Base-by-base conservation (phyloP, 495 filamentous ascomycete genomes). In the Penicilliopsis zonata region DNA sequence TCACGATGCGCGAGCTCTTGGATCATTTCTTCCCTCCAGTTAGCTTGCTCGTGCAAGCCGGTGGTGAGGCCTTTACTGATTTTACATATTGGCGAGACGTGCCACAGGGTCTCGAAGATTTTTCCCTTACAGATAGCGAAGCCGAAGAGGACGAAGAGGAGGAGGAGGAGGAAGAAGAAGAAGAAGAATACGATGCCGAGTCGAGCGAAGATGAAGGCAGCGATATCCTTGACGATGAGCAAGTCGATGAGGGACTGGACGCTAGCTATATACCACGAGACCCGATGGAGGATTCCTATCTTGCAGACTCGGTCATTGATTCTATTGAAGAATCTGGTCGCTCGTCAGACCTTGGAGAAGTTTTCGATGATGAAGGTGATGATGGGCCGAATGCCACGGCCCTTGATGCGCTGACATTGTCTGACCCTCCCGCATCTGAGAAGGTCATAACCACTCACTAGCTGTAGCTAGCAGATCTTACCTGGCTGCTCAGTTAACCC, bases 1-100 rank as follows among this genome's bases (percentile, higher is more conserved):
- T 93, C 33, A 84, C 82, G 33, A 99, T 98, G 84, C 74, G 78
- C 34, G 90, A 95, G 55, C 69, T 96, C 16, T 78, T 98, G 9
- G 88, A 98, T 49, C 90, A 96, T 55, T 94, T 94, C 62, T 96
- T 96, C 53, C 90, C 90, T 9, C 78, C 86, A 10, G 71, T 82
- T 18, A 78, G 74, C 44, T 70, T 78, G 21, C 65, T 86, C 8
- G 73, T 90, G 9, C 78, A 79, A 36, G 74, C 75, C 30, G 82
- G 80, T 22, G 84, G 79, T 27, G 85, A 92, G 49, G 80, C 85
- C 23, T 92, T 77, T 44, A 93, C 85, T 2, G 85, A 93, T 47
- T 93, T 92, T 46, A 82, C 72, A 19, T 92, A 84, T 49, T 93
- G 85, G 85, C 61, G 85, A 31, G 80, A 90, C 24, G 64, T 67